Evolutionary conservation across 176 grass and related monocot genomes (phyloP), one percentile per base, ranked within the genome.

Genomic region (Dactylis glomerata): DNA sequence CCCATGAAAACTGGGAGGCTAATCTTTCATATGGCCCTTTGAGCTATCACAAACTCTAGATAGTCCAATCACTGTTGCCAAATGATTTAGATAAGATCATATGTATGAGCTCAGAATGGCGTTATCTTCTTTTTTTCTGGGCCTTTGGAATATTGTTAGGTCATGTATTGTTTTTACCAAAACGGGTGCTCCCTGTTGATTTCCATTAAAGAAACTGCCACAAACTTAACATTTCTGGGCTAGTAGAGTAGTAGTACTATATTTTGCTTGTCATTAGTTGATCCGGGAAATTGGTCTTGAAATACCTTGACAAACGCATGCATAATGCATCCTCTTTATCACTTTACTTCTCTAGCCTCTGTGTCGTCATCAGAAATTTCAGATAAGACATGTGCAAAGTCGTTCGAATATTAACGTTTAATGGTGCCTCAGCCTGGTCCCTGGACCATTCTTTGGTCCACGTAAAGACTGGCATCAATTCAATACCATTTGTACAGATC

Each of bases 371-470:
- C 62, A 78, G 42, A 49, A 15, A 49, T 37, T 17, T 26, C 26
- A 75, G 33, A 79, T 75, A 37, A n/a, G 64, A 6, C 72, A 75
- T 10, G 51, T 64, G 54, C 51, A 46, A 45, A 79, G 28, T 12
- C 34, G 49, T 81, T 81, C 63, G 46, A 65, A 54, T 45, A 16
- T 8, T 10, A 70, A 27, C 8, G 28, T 77, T 70, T 46, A 63
- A 2, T 72, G 38, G 61, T 27, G 32, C 16, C 68, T 71, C 24
- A n/a, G 42, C 16, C 38, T 79, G 14, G 12, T 61, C n/a, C 67
- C 28, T 79, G 74, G 74, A 83, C 73, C 56, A 6, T 83, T 90
- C 11, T 78, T 86, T 80, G 80, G 75, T 75, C 17, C 44, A 46
- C 3, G 44, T 46, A 14, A 46, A 46, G 44, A 46, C 44, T 46